Base-by-base conservation (phyloP, 164 flowering plant species). In the Nymphaea colorata region DNA sequence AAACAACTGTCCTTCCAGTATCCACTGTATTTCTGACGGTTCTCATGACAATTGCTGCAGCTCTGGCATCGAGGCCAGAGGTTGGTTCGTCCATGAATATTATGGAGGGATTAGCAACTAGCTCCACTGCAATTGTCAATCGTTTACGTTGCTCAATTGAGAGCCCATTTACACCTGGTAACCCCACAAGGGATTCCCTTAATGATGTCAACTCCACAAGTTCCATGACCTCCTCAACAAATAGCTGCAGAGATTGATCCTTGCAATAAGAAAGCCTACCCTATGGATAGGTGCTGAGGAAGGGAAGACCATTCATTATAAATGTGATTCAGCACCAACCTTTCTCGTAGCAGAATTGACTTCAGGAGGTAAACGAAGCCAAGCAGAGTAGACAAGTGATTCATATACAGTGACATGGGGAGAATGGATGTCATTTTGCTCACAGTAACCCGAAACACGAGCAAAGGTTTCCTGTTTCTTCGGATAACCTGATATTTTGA, bases 71-170 rank as follows among this genome's bases (percentile, higher is more conserved):
- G 12, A 84, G 80, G 16, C 87, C 87, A 17, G 87, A 82, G 4
- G 87, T 82, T 41, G 87, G 85, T 69, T 84, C 88, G 64, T 84
- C 88, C 86, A 84, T 81, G 74, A 82, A 84, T 43, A 84, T 79
- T 47, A 83, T 80, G 16, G 87, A 82, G 5, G 87, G 87, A 57
- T 83, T 83, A 4, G 87, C 82, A 3, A 84, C 86, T 41, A 84
- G 87, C 73, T 84, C 87, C n/a, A 84, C 84, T 3, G 85, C 85
- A 59, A 84, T 81, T 16, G 85, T 84, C 14, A 84, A 67, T 70
- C 87, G 73, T 69, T 82, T 84, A 11, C 85, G 74, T 65, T 84
- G 87, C 78, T 82, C 84, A 0, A 73, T 76, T 43, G 87, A 84
- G 16, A 84, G 80, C 10, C 88, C 88, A 76, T 69, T 76, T 11